A percentile compares a stretch with the other conserved stretches of the same genome.
These are phyloP conservation scores for Starmerella apicola DNA, from an alignment of 805 yeast genomes.

Conservation along the genomic window DNA sequence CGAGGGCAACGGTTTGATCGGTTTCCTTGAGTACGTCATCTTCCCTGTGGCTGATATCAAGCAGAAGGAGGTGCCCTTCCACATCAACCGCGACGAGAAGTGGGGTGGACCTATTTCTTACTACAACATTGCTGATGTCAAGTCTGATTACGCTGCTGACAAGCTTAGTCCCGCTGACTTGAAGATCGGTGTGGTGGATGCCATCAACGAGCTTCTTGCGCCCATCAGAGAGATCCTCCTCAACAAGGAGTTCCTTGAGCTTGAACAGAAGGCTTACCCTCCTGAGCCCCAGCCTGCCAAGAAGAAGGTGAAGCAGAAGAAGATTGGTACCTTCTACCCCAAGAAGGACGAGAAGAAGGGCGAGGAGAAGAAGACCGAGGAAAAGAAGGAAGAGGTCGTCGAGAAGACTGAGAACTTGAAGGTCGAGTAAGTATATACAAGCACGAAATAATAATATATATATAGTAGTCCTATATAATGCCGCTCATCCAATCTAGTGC, in stretches of 20 bases:
- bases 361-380: constrained; percentile 14
- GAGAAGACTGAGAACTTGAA: constrained; percentile 22
- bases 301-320: constrained; percentile 61
- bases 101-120: constrained; percentile 88
- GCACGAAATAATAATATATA: not conserved
- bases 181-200: constrained; percentile 81
- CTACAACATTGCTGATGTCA: constrained; percentile 52
- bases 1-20: constrained; percentile 78
- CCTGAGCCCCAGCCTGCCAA: constrained; percentile 47
- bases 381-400: constrained; percentile 20
- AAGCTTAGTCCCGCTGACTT: constrained; percentile 85
- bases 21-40: constrained; percentile 74
- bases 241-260: constrained; percentile 58
- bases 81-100: constrained; percentile 84
- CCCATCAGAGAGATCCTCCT: constrained; percentile 69
- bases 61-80: constrained; percentile 42
- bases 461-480: no score
- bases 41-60: constrained; percentile 77
- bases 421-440: constrained; percentile 1
- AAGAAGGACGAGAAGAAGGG: constrained; percentile 8
- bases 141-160: constrained; percentile 58
- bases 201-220: constrained; percentile 63
- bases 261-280: constrained; percentile 75
- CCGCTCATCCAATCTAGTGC: no score
- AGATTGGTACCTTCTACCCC: constrained; percentile 59